Evolutionary conservation across 1,284 basidiomycete genomes (phyloP), one percentile per base, ranked within the genome.

Genomic region (Pseudozyma thailandica): DNA sequence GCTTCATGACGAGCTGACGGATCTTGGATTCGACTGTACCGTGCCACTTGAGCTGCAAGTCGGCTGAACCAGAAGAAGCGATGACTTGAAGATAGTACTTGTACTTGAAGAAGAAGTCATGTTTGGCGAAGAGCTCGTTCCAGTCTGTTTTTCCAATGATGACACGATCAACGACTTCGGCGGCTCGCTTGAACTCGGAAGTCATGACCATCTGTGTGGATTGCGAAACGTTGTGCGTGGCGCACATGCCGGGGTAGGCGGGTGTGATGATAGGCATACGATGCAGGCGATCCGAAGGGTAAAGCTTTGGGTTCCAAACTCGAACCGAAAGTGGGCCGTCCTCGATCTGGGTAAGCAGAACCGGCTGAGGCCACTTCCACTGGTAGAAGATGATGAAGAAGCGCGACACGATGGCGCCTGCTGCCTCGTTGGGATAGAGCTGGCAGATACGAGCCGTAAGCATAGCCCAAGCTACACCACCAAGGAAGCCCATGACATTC

Each of bases 191-290:
- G 84, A 98, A 95, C 82, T 98, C 96, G 77, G 92, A 90, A 2
- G 92, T 95, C 87, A 98, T 94, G 71, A 99, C 92, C 86, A 91
- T 91, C 85, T 97, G 93, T 2, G 95, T 98, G 13, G 94, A 97
- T 38, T 89, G 88, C 39, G 93, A 94, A 60, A 98, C 94, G 80
- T 98, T 98, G 85, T 99, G 96, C 15, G 96, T 98, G 30, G 95
- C 90, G 83, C 95, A 98, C 95, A 99, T 99, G n/a, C 94, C 92
- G 37, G 96, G 96, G 84, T 98, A 99, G 21, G 96, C 94, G 5
- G 96, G 96, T 1, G 96, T 98, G 79, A 99, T 98, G 82, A 99
- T 98, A n/a, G 96, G 96, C 96, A 98, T 98, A 63, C 93, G 89
- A 85, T 99, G 96, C 31, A 91, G 88, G 64, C 92, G 88, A 84